These are phyloP conservation scores for Wickerhamomyces chaumierensis DNA, from an alignment of 805 yeast species.

Conservation along the genomic window DNA sequence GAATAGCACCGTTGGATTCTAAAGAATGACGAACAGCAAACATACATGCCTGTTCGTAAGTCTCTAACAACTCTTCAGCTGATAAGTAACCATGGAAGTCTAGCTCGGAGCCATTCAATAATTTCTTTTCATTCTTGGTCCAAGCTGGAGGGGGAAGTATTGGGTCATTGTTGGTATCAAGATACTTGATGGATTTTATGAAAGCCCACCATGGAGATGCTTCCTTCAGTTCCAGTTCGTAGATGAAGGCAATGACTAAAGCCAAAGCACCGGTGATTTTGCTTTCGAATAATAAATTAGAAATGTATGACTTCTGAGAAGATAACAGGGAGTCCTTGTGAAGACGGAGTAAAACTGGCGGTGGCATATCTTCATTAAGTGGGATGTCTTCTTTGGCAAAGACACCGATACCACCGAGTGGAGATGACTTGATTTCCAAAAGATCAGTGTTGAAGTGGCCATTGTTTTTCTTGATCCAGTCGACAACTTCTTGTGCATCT, in stretches of 20 bases:
- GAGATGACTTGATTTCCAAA: slow-evolving; percentile 34
- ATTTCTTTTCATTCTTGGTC: slow-evolving; percentile 34
- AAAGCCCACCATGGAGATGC: slow-evolving; percentile 75
- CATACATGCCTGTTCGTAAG: slow-evolving; percentile 26
- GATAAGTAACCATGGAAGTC: slow-evolving; percentile 54
- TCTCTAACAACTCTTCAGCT: slow-evolving; percentile 27
- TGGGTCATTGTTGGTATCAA: slow-evolving; percentile 14
- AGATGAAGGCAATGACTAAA: slow-evolving; percentile 56
- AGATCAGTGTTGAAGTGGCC: slow-evolving; percentile 41
- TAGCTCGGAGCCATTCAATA: slow-evolving; percentile 45
- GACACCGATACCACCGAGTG: slow-evolving; percentile 63
- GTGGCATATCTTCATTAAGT: slow-evolving; percentile 19
- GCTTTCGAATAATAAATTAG: slow-evolving; percentile 55
- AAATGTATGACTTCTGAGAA: slow-evolving; percentile 46
- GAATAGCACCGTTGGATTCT: slow-evolving; percentile 14
- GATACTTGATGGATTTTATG: slow-evolving; percentile 35
- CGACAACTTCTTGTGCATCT: slow-evolving; percentile 14
- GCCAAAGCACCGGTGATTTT: slow-evolving; percentile 54
- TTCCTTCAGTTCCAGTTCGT: slow-evolving; percentile 49
- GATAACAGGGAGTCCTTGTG: slow-evolving; percentile 53
- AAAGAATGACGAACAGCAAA: slow-evolving; percentile 20
- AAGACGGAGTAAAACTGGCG: slow-evolving; percentile 34
- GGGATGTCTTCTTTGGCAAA: slow-evolving; percentile 37
- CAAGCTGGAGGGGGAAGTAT: slow-evolving; percentile 57
- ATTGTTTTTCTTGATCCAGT: slow-evolving; percentile 46